A percentile compares a stretch with the other conserved stretches of the same genome.
These are phyloP conservation scores for Bipolaris gigantea DNA, from an alignment of 2,329 filamentous ascomycete genomes.

Conservation along the genomic window DNA sequence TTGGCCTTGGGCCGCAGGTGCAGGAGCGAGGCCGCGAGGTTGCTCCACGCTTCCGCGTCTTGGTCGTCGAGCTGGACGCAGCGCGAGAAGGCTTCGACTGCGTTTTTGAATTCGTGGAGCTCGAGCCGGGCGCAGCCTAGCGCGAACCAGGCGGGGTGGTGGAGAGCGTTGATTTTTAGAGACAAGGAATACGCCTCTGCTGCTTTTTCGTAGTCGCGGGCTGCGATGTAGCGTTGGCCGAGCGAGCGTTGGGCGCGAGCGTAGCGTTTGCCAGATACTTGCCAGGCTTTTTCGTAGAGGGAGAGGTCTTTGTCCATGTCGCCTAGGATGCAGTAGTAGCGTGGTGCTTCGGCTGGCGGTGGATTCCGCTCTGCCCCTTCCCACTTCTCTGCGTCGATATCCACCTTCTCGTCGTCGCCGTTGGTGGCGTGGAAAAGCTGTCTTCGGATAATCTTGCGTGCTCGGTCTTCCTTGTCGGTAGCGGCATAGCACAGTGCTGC, in stretches of 20 bases:
- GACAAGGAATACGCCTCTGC: slow-evolving; percentile 77
- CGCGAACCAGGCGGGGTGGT: slow-evolving; percentile 83
- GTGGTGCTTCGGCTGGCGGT: slow-evolving; percentile 77
- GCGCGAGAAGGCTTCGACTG: slow-evolving; percentile 79
- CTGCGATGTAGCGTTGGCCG: slow-evolving; percentile 72
- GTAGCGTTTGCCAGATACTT: slow-evolving; percentile 77
- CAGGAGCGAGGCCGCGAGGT: slow-evolving; percentile 81
- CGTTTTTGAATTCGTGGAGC: slow-evolving; percentile 73
- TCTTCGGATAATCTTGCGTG: slow-evolving; percentile 72
- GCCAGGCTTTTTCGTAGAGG: slow-evolving; percentile 87
- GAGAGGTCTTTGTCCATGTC: slow-evolving; percentile 76
- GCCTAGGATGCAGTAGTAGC: slow-evolving; percentile 89
- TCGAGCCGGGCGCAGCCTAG: slow-evolving; percentile 86
- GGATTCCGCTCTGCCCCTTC: slow-evolving; percentile 71
- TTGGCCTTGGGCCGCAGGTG: slow-evolving; percentile 60
- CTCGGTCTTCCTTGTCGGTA: slow-evolving; percentile 81
- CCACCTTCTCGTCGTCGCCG: slow-evolving; percentile 43
- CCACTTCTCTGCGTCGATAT: slow-evolving; percentile 56
- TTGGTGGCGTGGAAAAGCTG: slow-evolving; percentile 72
- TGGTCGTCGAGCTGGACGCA: slow-evolving; percentile 83
- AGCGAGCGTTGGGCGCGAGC: slow-evolving; percentile 85
- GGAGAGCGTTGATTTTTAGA: slow-evolving; percentile 76
- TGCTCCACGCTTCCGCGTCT: slow-evolving; percentile 93
- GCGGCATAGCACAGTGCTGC: slow-evolving; percentile 85
- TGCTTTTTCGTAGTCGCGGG: slow-evolving; percentile 68